Evolutionary conservation across 179 eudicot species (phyloP).

Genomic region (Beta macrorhiza): DNA sequence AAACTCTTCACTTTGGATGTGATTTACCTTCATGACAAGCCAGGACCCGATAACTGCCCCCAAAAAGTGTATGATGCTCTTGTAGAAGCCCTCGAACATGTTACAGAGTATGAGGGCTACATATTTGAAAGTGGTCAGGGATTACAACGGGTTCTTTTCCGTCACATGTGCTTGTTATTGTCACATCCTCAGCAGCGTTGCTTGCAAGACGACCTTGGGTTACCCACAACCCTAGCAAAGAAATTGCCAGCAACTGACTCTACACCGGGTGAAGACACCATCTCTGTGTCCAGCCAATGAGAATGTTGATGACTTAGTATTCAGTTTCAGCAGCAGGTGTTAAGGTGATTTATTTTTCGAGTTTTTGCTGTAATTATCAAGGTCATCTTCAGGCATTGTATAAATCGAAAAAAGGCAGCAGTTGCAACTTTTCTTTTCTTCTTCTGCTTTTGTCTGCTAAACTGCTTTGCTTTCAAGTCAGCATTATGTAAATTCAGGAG

Average conservation of each 20-base stretch:
- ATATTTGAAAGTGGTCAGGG: slow-evolving; percentile 87
- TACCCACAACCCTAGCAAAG: slow-evolving; percentile 59
- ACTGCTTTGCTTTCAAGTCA: not conserved
- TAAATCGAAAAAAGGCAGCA: not conserved
- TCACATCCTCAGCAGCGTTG: slow-evolving; percentile 90
- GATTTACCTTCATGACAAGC: slow-evolving; percentile 90
- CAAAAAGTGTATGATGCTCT: slow-evolving; percentile 83
- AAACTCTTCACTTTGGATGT: slow-evolving; percentile 85
- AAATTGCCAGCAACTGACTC: slow-evolving; percentile 48
- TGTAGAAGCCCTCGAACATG: slow-evolving; percentile 78
- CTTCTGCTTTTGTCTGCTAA: not conserved
- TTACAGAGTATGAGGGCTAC: slow-evolving; percentile 82
- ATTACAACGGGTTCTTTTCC: slow-evolving; percentile 63
- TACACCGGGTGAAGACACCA: slow-evolving; percentile 39
- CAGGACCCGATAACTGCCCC: slow-evolving; percentile 85
- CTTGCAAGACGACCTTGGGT: slow-evolving; percentile 61
- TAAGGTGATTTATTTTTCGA: not conserved
- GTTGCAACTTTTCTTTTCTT: not conserved
- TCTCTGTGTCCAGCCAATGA: slow-evolving; percentile 49
- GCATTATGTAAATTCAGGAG: not conserved
- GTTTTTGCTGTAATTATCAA: slow-evolving; percentile 4
- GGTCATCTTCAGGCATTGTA: slow-evolving; percentile 4
- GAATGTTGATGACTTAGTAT: slow-evolving; percentile 16
- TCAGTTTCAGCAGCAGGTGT: not conserved
- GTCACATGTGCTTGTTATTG: slow-evolving; percentile 64